Conservation (phyloP, 78 protist genomes). For the Dictyostelium citrinum region DNA sequence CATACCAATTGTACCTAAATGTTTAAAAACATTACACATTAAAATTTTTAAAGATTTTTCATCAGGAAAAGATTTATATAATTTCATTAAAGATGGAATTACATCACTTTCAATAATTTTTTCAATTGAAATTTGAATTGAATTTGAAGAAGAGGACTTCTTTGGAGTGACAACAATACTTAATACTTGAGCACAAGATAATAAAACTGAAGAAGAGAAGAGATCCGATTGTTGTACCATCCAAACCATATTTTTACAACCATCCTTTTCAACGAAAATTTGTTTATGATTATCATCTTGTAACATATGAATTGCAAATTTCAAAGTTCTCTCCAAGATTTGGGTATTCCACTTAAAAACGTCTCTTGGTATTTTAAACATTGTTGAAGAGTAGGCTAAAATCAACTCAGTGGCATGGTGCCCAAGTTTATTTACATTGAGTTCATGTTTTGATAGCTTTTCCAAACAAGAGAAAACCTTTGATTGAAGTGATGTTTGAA, state of each 20-base stretch:
- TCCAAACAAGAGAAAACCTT: constrained; percentile 50
- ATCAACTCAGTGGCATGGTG: neutral
- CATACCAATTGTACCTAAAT: constrained; percentile 24
- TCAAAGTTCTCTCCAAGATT: constrained; percentile 25
- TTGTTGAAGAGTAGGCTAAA: neutral
- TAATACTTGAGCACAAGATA: constrained; percentile 66
- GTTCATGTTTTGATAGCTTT: constrained; percentile 42
- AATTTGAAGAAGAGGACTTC: neutral
- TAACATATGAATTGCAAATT: constrained; percentile 23
- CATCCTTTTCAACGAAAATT: constrained; percentile 51
- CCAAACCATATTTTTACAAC: constrained; percentile 35
- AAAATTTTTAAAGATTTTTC: constrained; percentile 45
- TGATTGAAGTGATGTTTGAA: neutral
- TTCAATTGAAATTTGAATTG: constrained; percentile 24
- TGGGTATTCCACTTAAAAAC: constrained; percentile 56
- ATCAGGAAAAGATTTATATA: constrained; percentile 41
- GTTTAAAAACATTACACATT: constrained; percentile 50
- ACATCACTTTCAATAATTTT: constrained; percentile 54
- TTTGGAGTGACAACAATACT: constrained; percentile 52
- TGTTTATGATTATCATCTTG: constrained; percentile 42
- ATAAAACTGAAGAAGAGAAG: constrained; percentile 1
- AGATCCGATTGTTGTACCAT: constrained; percentile 41
- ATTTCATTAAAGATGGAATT: constrained; percentile 53
- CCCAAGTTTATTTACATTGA: constrained; percentile 32
- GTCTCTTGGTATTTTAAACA: constrained; percentile 23